Base-by-base conservation (phyloP, 2,329 filamentous ascomycete genomes). In the Clonostachys byssicola region DNA sequence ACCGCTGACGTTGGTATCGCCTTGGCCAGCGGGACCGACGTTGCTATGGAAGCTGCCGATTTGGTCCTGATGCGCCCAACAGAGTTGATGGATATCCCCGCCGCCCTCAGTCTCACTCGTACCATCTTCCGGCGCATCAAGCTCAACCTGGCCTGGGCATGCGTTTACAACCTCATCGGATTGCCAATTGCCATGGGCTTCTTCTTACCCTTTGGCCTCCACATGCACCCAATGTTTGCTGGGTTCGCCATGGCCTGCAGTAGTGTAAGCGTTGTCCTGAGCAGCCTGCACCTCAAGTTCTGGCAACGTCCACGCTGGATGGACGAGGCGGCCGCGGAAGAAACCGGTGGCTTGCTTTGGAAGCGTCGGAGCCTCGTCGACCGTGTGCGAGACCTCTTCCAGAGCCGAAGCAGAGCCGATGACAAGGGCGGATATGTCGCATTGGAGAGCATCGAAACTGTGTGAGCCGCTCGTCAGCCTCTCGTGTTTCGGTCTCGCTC, bases 111-210 rank as follows among this genome's bases (percentile, higher is more conserved):
- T 56, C 83, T 99, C 12, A 86, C 89, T 17, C 83, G 86, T 40
- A 82, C 81, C 35, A 96, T 97, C 61, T 97, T 99, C 76, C 78
- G 74, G 47, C 85, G 94, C 54, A 99, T 99, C 74, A 95, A 95
- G 73, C 68, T 95, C 56, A 99, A 99, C 66, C 78, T 99, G 4
- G 74, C 85, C 3, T 96, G 94, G 89, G 92, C 92, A 1, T 97
- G 91, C 64, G 72, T 90, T 52, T 99, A 99, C 78, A 99, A 99
- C 65, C 52, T 90, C 43, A 71, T 97, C 51, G 94, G 94, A 2
- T 76, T 99, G 13, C 94, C 94, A 3, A 95, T 99, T 58, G 94
- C 94, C 39, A 97, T 97, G 94, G 94, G 94, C 20, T 71, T 97
- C 57, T 95, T 97, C 73, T 74, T 99, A 5, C 92, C 94, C 1